phyloP scores from a whole-genome alignment of 2,329 filamentous ascomycete genomes.

The Colletotrichum sidae region DNA sequence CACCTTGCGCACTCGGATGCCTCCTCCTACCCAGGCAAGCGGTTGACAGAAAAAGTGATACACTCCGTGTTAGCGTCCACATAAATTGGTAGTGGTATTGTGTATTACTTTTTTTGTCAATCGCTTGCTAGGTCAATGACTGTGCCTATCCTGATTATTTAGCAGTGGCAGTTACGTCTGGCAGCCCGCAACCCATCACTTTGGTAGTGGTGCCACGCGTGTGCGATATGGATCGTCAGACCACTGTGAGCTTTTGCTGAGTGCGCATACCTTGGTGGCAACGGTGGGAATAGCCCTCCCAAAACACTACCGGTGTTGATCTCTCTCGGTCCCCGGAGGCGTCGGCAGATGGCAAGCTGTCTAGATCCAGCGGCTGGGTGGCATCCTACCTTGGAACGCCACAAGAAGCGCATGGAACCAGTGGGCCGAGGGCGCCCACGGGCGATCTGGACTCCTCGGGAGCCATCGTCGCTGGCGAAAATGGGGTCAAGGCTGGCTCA shows the following conservation, averaged over 20 bases:
- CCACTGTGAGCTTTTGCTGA: background rate
- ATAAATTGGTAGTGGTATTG: too few species aligned
- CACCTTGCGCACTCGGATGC: conserved; percentile 7
- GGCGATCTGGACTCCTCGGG: conserved; percentile 15
- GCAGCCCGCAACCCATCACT: too few species aligned
- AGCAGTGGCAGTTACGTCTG: too few species aligned
- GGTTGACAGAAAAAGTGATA: too few species aligned
- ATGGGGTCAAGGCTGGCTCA: background rate
- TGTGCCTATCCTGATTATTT: too few species aligned
- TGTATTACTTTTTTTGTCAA: too few species aligned
- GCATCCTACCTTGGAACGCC: conserved; percentile 22
- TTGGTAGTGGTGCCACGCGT: background rate
- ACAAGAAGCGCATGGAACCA: conserved; percentile 5
- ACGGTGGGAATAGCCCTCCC: background rate
- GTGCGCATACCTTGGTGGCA: too few species aligned
- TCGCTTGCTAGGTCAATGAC: too few species aligned
- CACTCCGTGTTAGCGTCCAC: too few species aligned
- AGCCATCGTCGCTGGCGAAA: too few species aligned
- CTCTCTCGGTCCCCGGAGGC: conserved; percentile 16
- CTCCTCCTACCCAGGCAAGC: background rate
- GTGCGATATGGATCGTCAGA: background rate
- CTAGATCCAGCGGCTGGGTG: conserved; percentile 18
- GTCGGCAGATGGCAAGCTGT: conserved; percentile 27
- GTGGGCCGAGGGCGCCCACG: conserved; percentile 1
- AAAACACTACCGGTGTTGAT: background rate